Percentiles rank a stretch among this genome's conserved stretches.
These are phyloP conservation scores for Paspalum notatum DNA, from an alignment of 176 grass and related monocot species.

Conservation along the genomic window DNA sequence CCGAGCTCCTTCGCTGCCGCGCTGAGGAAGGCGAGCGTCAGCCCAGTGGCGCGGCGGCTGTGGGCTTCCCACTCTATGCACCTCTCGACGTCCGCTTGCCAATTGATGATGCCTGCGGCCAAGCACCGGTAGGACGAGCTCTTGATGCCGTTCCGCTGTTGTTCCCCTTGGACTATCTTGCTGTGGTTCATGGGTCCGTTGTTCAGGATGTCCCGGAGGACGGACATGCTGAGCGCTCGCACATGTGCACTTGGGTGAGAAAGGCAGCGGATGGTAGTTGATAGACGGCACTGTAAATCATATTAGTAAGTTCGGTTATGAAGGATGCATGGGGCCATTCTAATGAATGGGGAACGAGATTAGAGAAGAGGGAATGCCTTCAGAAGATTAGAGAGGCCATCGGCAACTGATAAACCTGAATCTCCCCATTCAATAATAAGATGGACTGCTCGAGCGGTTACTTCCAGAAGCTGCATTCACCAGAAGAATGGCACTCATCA, in stretches of 20 bases:
- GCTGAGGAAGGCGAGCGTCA: constrained; percentile 72
- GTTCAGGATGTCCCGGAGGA: constrained; percentile 91
- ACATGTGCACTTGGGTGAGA: constrained; percentile 96
- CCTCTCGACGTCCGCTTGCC: constrained; percentile 81
- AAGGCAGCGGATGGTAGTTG: constrained; percentile 89
- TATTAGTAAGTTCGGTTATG: constrained; percentile 24
- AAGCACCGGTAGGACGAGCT: constrained; percentile 69
- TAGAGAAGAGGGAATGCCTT: constrained; percentile 54
- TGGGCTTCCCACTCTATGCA: constrained; percentile 94
- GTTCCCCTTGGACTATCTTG: constrained; percentile 51
- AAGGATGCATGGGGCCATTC: constrained; percentile 9
- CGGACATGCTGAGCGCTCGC: constrained; percentile 82
- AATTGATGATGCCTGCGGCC: constrained; percentile 53
- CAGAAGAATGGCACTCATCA: constrained; percentile 8
- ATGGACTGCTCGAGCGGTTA: constrained; percentile 90
- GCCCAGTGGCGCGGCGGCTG: constrained; percentile 75
- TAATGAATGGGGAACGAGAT: not conserved
- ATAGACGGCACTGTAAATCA: constrained; percentile 87
- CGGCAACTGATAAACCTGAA: constrained; percentile 75
- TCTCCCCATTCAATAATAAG: constrained; percentile 92
- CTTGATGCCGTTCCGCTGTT: constrained; percentile 52
- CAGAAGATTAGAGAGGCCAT: constrained; percentile 94
- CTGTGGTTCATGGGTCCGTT: constrained; percentile 40
- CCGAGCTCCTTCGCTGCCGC: constrained; percentile 79
- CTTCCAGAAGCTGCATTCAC: constrained; percentile 80